Conservation (phyloP, 176 grass and related monocot species). For the Aegilops umbellulata region DNA sequence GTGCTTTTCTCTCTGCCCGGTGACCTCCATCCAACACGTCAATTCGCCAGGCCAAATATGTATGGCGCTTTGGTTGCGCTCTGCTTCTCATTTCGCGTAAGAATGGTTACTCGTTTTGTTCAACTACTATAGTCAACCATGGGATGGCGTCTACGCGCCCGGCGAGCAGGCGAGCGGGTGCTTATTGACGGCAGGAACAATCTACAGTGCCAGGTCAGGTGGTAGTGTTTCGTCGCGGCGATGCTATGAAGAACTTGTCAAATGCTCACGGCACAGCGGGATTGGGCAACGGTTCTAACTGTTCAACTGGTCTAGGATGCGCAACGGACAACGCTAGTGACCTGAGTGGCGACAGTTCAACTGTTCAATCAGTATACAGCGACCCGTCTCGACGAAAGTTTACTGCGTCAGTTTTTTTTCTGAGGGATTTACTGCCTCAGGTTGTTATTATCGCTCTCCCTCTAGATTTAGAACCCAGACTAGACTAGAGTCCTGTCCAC, state of each 20-base stretch:
- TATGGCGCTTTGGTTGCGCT: neutral
- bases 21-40: neutral
- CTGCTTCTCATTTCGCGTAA: neutral
- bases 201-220: neutral
- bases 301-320: neutral
- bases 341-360: neutral
- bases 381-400: neutral
- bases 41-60: neutral
- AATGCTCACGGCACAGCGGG: neutral
- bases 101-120: neutral
- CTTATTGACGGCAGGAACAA: neutral
- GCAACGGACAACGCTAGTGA: neutral
- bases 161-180: neutral
- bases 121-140: neutral
- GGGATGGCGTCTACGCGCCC: neutral
- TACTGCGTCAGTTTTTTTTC: too few relatives aligned
- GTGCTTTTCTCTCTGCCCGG: neutral
- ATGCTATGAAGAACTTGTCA: neutral
- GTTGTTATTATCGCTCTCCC: neutral
- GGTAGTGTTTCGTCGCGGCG: neutral
- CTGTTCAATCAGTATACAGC: neutral
- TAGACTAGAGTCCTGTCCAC: too few relatives aligned
- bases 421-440: too few relatives aligned
- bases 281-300: neutral
- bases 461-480: too few relatives aligned